Evolutionary conservation across 1,284 basidiomycete species (phyloP), one percentile per base, ranked within the genome.

Genomic region (Coniferiporia weirii): DNA sequence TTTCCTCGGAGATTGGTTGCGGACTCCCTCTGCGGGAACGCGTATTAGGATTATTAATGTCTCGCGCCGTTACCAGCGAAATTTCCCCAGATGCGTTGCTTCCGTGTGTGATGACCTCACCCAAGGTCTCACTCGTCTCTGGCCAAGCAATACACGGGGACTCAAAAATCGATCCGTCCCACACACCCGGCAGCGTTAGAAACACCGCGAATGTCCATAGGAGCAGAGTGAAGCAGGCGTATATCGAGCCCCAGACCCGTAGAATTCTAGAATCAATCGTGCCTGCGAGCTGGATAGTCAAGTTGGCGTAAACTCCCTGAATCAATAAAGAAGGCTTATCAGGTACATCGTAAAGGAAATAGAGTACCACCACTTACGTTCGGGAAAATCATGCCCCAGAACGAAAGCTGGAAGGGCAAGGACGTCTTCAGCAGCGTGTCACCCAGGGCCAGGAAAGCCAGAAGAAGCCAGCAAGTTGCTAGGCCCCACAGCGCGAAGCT

Each of bases 291-390:
- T 72, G 71, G n/a, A 85, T 78, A 0, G 85, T 85, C 1, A 85
- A 74, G 38, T 83, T 83, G 0, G 85, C 82, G 59, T 85, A 88
- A 0, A 87, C 85, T 20, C 83, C 78, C 81, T 82, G 38, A n/a
- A 45, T 44, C 13, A 20, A 1, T 15, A 10, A 51, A 22, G 49
- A 43, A 43, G 10, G 40, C 5, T 27, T 27, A 2, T 48, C 12
- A 34, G 35, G 10, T 17, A 4, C 17, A 36, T 27, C 22, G 40
- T 46, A 22, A 19, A 17, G 34, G 36, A 35, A 13, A 35, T 22
- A 27, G 4, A 43, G 38, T n/a, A 17, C 45, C 27, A 27, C 49
- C 22, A 73, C 79, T 40, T 64, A 83, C 84, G 61, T 81, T 83
- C 7, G 83, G 84, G 65, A 85, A 85, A 61, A 84, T 78, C 44